Evolutionary conservation across 2,329 filamentous ascomycete genomes (phyloP).

Genomic region (Cordyceps pruinosa): DNA sequence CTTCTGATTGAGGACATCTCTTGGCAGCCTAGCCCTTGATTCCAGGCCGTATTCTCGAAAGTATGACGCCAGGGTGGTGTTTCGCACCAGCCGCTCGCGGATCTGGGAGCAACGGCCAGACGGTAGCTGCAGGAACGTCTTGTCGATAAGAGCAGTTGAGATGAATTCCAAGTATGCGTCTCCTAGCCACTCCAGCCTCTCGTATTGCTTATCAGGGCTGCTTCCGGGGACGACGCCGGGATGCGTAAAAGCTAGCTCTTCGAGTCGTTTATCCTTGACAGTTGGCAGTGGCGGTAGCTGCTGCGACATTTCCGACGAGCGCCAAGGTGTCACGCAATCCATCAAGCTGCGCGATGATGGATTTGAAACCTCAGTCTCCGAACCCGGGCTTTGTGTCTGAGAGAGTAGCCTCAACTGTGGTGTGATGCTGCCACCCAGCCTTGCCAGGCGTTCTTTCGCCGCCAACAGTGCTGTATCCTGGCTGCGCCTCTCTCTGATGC

Average conservation of each 20-base stretch:
- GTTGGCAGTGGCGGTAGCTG: constrained; percentile 52
- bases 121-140: constrained; percentile 58
- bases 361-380: neutral
- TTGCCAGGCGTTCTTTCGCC: neutral
- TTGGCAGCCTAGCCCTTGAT: constrained; percentile 51
- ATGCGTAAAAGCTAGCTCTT: constrained; percentile 62
- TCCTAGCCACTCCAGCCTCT: constrained; percentile 80
- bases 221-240: constrained; percentile 49
- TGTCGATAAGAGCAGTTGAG: constrained; percentile 66
- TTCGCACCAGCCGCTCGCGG: constrained; percentile 74
- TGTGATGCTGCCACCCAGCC: neutral
- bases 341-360: neutral
- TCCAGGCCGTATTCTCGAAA: constrained; percentile 65
- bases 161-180: constrained; percentile 80
- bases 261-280: constrained; percentile 52
- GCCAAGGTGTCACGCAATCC: constrained; percentile 33
- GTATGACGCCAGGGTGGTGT: constrained; percentile 66
- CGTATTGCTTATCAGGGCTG: constrained; percentile 47
- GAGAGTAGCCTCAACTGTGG: neutral
- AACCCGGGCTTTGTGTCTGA: neutral
- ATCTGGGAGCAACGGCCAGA: constrained; percentile 68
- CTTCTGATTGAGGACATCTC: constrained; percentile 29
- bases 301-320: constrained; percentile 39
- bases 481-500: neutral
- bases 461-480: neutral